phyloP scores from a whole-genome alignment of 2,329 filamentous ascomycete species.

The Aspergillus pseudoterreus region DNA sequence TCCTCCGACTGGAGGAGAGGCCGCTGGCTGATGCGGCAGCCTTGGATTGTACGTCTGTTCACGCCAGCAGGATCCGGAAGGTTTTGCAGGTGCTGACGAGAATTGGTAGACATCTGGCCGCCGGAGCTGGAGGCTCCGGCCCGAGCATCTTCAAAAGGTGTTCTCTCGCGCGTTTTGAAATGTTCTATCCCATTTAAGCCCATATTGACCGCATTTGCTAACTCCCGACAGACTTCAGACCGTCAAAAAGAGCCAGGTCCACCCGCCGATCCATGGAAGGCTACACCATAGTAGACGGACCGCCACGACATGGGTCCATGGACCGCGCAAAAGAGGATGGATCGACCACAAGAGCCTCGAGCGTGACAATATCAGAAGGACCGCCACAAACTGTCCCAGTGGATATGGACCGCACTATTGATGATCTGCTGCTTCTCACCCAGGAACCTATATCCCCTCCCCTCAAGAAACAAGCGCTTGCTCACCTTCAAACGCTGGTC shows the following conservation, averaged over 20 bases:
- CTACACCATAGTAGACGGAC: neutral
- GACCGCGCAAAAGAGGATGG: slow-evolving; percentile 1
- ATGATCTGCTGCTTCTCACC: slow-evolving; percentile 13
- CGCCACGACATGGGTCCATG: slow-evolving; percentile 2
- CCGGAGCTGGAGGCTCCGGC: slow-evolving; percentile 6
- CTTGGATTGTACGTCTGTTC: slow-evolving; percentile 13
- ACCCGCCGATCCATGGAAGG: neutral
- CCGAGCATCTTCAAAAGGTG: neutral
- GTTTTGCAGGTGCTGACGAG: slow-evolving; percentile 6
- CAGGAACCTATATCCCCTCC: neutral
- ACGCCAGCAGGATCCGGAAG: neutral
- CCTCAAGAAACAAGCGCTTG: slow-evolving; percentile 5
- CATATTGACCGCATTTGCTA: slow-evolving; percentile 4
- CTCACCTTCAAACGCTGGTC: slow-evolving; percentile 6
- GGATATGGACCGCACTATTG: slow-evolving; percentile 2
- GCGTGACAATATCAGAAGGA: neutral
- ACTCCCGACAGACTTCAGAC: slow-evolving; percentile 5
- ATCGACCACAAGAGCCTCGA: neutral
- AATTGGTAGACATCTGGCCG: slow-evolving; percentile 14
- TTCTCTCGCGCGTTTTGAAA: slow-evolving; percentile 6
- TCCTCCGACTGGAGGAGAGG: slow-evolving; percentile 8
- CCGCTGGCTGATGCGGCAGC: slow-evolving; percentile 8
- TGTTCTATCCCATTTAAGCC: slow-evolving; percentile 1
- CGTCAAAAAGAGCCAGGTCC: neutral
- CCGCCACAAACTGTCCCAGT: slow-evolving; percentile 1